phyloP scores from a whole-genome alignment of 331 rosid species.

The Rhamnella rubrinervis region DNA sequence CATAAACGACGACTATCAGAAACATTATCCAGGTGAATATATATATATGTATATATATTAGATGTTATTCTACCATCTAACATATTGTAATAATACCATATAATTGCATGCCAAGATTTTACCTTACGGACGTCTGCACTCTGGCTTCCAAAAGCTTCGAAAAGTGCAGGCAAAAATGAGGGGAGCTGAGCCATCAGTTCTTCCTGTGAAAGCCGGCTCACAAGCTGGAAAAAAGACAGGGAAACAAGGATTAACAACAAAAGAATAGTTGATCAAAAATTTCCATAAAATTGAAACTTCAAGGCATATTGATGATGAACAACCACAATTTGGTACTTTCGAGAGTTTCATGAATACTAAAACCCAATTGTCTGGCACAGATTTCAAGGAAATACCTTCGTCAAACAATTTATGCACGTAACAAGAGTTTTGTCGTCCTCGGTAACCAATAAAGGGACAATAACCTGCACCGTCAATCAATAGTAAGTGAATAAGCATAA shows the following conservation, averaged over 20 bases:
- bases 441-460: slow-evolving; percentile 83
- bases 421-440: slow-evolving; percentile 99
- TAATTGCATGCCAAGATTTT: neutral
- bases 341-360: too few species aligned
- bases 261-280: neutral
- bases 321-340: neutral
- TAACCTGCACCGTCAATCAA: slow-evolving; percentile 63
- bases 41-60: neutral
- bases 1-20: neutral
- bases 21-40: neutral
- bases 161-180: slow-evolving; percentile 90
- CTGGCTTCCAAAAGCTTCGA: slow-evolving; percentile 94
- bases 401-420: slow-evolving; percentile 87
- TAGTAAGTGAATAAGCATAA: slow-evolving; percentile 1
- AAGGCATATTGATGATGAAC: neutral
- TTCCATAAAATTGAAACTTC: neutral
- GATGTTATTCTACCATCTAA: too few species aligned
- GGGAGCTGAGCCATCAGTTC: slow-evolving; percentile 89
- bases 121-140: slow-evolving; percentile 99
- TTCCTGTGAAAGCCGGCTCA: slow-evolving; percentile 85
- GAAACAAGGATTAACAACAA: slow-evolving; percentile 6
- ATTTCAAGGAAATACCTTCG: slow-evolving; percentile 61
- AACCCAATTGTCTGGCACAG: neutral
- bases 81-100: too few species aligned
- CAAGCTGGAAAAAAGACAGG: slow-evolving; percentile 57